A percentile compares a stretch with the other conserved stretches of the same genome.
Evolutionary conservation across 164 flowering plant species (phyloP).

Genomic region (Protea cynaroides): DNA sequence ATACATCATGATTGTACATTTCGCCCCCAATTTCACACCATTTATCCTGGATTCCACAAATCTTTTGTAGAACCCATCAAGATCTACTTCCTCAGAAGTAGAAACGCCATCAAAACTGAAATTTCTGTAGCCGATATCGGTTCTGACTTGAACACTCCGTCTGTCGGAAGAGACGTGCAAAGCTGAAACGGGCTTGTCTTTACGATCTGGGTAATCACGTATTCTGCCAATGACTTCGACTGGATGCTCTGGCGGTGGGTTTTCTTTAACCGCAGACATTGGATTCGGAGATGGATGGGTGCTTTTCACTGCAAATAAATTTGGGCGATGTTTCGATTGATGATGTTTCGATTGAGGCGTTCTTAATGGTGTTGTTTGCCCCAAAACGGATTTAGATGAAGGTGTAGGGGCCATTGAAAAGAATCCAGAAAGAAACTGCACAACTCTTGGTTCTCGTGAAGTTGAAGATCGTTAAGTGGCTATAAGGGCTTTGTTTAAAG

Average conservation of each 20-base stretch:
- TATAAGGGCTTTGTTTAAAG: background rate
- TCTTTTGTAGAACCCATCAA: constrained; percentile 69
- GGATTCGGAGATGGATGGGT: constrained; percentile 50
- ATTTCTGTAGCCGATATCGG: constrained; percentile 86
- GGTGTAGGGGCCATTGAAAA: constrained; percentile 64
- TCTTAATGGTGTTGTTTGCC: constrained; percentile 24
- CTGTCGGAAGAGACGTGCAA: constrained; percentile 49
- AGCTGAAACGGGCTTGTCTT: constrained; percentile 41
- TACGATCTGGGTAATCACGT: constrained; percentile 57
- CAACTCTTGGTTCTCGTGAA: background rate
- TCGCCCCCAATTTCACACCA: constrained; percentile 79
- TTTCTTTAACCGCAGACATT: constrained; percentile 28
- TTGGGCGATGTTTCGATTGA: constrained; percentile 49
- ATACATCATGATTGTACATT: constrained; percentile 96
- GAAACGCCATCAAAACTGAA: constrained; percentile 90
- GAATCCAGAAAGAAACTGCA: constrained; percentile 10
- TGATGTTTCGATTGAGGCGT: constrained; percentile 71
- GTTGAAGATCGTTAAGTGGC: background rate
- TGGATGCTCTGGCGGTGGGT: constrained; percentile 60
- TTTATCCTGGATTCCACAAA: constrained; percentile 71
- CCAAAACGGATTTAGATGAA: constrained; percentile 36
- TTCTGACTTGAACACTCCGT: constrained; percentile 44
- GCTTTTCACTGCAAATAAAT: constrained; percentile 29
- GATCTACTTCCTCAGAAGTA: constrained; percentile 76
- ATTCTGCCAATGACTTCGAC: constrained; percentile 84